phyloP scores from a whole-genome alignment of 2,329 filamentous ascomycete genomes.

The Aureobasidium zeae region DNA sequence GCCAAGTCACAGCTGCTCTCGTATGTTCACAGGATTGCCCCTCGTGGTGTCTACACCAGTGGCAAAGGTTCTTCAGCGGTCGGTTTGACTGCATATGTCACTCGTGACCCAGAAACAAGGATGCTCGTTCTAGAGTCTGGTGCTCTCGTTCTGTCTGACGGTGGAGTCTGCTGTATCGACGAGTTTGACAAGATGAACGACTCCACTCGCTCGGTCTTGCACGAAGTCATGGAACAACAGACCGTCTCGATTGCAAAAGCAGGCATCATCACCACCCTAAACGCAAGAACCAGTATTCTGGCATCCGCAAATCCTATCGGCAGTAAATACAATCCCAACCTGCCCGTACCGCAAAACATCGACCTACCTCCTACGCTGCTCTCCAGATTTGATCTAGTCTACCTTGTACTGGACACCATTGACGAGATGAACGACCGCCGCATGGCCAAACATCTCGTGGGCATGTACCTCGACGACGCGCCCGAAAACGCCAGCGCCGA shows the following conservation, averaged over 20 bases:
- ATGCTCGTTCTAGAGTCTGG: conserved; percentile 78
- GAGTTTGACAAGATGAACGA: conserved; percentile 90
- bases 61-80: conserved; percentile 74
- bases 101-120: conserved; percentile 74
- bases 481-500: conserved; percentile 71
- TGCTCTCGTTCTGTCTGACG: conserved; percentile 69
- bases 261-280: conserved; percentile 92
- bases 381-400: conserved; percentile 93
- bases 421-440: conserved; percentile 85
- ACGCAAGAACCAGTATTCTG: conserved; percentile 90
- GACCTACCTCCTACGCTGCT: conserved; percentile 90
- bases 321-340: conserved; percentile 91
- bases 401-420: conserved; percentile 87
- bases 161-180: conserved; percentile 78
- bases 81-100: conserved; percentile 72
- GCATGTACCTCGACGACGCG: conserved; percentile 92
- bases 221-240: conserved; percentile 85
- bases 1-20: conserved; percentile 95
- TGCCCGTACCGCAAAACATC: conserved; percentile 96
- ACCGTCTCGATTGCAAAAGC: conserved; percentile 83
- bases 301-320: conserved; percentile 97
- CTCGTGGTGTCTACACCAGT: conserved; percentile 78
- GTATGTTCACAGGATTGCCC: conserved; percentile 96
- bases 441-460: conserved; percentile 82
- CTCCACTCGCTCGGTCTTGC: conserved; percentile 69